Base-by-base conservation (phyloP, 2,329 filamentous ascomycete genomes). In the Calonectria ilicicola region DNA sequence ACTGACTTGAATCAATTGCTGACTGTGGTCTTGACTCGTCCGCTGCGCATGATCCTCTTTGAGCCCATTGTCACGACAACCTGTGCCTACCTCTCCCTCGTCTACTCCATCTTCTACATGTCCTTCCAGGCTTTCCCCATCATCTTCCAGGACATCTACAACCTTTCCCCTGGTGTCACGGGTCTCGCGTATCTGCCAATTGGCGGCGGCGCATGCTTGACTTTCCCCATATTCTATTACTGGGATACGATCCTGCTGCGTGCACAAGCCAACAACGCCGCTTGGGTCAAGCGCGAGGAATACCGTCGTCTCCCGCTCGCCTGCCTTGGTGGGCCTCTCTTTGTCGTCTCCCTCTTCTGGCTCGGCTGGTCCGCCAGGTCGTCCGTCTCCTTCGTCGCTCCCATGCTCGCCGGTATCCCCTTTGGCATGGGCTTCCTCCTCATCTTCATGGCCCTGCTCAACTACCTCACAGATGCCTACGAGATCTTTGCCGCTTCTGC, bases 121-220 rank as follows among this genome's bases (percentile, higher is more conserved):
- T 95, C 91, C 80, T 95, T 96, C 77, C 91, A 95, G 81, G 92
- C 93, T 2, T 96, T 93, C 81, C 92, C 92, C 1, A 87, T 92
- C 72, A 93, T 95, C 74, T 96, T 94, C 81, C 85, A 89, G 74
- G 80, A 84, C 27, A 80, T 91, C 5, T 95, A 95, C 81, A 84
- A 85, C 35, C 90, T 95, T 72, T 90, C 87, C 3, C 86, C 92
- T 0, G 92, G 93, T 23, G 86, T 91, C 32, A 89, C 91, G 38
- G 93, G 93, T 1, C 86, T 95, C 2, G 87, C 91, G 5, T 95
- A 94, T 82, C 85, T 95, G 8, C 89, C 93, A 35, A 91, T 96
- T 69, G 91, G 91, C 58, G 84, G 89, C 8, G 94, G 94, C 27
- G 89, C 91, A 35, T 74, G 89, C 46, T 81, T 93, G 12, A 88